Conservation (phyloP, 1,284 basidiomycete species). For the Rhizoctonia solani region DNA sequence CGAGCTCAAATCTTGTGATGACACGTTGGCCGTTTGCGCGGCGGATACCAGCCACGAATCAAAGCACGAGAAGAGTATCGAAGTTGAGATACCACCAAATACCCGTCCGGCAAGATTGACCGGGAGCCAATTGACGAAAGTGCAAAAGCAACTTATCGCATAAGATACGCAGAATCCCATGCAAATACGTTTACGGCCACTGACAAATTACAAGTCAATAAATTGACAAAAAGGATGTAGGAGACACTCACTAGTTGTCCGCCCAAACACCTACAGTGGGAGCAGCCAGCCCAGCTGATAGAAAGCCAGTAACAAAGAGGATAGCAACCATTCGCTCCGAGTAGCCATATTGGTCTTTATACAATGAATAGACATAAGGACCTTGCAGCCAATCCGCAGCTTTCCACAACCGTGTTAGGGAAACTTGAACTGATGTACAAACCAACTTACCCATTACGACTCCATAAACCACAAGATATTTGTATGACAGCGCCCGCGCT, state of each 20-base stretch:
- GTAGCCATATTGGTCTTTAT: constrained; percentile 67
- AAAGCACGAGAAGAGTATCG: constrained; percentile 73
- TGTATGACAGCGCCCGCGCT: constrained; percentile 53
- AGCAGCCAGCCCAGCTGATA: constrained; percentile 67
- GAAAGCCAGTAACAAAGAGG: constrained; percentile 72
- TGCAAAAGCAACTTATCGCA: constrained; percentile 59
- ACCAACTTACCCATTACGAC: constrained; percentile 68
- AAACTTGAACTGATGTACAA: background rate
- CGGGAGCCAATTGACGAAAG: constrained; percentile 59
- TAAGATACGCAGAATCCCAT: constrained; percentile 70
- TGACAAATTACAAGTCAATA: constrained; percentile 41
- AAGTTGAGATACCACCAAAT: constrained; percentile 69
- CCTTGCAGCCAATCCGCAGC: constrained; percentile 81
- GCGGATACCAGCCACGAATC: constrained; percentile 75
- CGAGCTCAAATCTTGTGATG: constrained; percentile 61
- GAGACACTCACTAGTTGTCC: constrained; percentile 63
- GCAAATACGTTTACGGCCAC: constrained; percentile 69
- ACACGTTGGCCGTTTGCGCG: constrained; percentile 55
- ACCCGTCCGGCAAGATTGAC: constrained; percentile 63
- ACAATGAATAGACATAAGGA: constrained; percentile 73
- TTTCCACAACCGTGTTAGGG: constrained; percentile 41
- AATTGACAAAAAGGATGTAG: background rate
- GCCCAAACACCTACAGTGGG: constrained; percentile 75
- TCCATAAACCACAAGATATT: constrained; percentile 68
- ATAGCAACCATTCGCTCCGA: constrained; percentile 66